Evolutionary conservation across 108 stramenopile genomes (phyloP).

Genomic region (Schizochytrium sp.): DNA sequence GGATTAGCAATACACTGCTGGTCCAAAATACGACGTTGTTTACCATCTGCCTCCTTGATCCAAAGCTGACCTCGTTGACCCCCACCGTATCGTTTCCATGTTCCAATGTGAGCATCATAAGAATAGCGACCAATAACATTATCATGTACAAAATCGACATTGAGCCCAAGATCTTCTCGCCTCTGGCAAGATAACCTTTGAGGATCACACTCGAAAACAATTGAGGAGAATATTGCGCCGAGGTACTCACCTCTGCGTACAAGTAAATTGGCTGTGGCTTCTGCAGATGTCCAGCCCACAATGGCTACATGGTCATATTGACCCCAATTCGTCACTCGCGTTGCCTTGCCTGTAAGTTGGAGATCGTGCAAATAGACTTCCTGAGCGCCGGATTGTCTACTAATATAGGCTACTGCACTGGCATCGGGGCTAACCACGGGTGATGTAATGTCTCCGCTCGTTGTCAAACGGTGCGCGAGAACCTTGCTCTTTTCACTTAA

Average conservation of each 20-base stretch:
- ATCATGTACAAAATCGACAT: background rate
- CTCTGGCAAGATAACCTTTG: background rate
- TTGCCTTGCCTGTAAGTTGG: background rate
- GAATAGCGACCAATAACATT: background rate
- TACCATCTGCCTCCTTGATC: background rate
- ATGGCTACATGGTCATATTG: background rate
- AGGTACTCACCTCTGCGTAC: background rate
- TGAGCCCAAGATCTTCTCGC: background rate
- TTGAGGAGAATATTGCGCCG: background rate
- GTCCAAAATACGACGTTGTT: background rate
- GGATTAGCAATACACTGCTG: background rate
- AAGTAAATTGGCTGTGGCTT: background rate
- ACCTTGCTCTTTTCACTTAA: background rate
- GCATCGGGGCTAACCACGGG: conserved; percentile 4
- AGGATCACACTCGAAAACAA: background rate
- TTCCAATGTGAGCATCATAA: background rate
- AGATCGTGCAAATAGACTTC: conserved; percentile 7
- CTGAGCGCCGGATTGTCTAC: background rate
- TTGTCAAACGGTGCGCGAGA: background rate
- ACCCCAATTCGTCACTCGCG: background rate
- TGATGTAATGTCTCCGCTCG: background rate
- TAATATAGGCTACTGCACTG: background rate
- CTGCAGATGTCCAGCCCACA: background rate
- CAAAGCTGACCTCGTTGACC: background rate
- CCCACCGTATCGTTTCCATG: conserved; percentile 27